Evolutionary conservation across 176 grass and related monocot species (phyloP).

Genomic region (Paspalum vaginatum): DNA sequence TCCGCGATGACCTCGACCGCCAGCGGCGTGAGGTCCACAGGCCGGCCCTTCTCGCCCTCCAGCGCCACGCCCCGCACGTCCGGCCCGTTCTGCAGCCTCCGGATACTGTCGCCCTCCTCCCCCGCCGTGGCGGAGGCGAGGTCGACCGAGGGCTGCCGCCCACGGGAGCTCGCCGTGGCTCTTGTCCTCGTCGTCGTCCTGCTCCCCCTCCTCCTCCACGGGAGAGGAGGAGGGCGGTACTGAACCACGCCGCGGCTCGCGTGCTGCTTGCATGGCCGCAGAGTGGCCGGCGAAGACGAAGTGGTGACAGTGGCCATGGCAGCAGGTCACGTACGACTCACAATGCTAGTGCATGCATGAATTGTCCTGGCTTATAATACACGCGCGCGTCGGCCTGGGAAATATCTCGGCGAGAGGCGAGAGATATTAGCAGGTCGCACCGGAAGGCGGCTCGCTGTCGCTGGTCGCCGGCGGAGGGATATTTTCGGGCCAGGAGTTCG

Average conservation of each 20-base stretch:
- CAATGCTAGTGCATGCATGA: not conserved
- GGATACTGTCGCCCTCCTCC: conserved; percentile 54
- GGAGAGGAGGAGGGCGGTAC: not conserved
- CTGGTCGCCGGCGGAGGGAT: conserved; percentile 23
- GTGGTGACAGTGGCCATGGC: conserved; percentile 33
- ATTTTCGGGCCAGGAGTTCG: not conserved
- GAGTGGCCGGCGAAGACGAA: conserved; percentile 40
- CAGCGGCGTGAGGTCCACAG: conserved; percentile 79
- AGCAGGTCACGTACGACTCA: not conserved
- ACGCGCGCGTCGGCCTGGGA: not conserved
- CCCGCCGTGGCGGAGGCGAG: no score
- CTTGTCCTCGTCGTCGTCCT: not conserved
- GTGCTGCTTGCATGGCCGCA: conserved; percentile 37
- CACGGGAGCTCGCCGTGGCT: conserved; percentile 9
- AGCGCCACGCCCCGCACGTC: conserved; percentile 82
- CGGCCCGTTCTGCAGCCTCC: conserved; percentile 77
- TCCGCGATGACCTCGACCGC: conserved; percentile 71
- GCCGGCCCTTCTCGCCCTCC: conserved; percentile 72
- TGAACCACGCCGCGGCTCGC: not conserved
- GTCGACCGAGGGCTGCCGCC: not conserved
- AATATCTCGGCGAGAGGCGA: conserved; percentile 12
- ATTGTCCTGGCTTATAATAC: not conserved
- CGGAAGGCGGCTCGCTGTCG: not conserved
- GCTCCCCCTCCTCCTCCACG: not conserved
- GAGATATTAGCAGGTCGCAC: not conserved